Evolutionary conservation across 1,284 basidiomycete genomes (phyloP), one percentile per base, ranked within the genome.

Genomic region (Cutaneotrichosporon sp.): DNA sequence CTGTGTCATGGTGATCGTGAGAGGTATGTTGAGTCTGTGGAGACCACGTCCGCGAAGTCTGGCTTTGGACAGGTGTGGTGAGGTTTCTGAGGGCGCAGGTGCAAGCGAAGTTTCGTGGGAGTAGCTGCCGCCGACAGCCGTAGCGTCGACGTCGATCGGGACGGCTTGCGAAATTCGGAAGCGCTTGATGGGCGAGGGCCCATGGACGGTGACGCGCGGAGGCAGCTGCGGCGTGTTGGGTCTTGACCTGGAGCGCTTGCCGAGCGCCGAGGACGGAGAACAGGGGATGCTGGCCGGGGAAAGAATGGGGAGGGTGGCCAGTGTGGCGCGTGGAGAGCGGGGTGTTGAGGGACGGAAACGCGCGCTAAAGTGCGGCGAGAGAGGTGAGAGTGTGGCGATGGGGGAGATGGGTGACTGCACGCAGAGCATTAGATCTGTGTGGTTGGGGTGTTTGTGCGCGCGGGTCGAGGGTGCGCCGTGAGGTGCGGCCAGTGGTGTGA

Each of bases 381-480:
- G 56, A 16, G 55, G 36, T 56, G 56, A 47, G 42, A 58, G 42
- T 18, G 42, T 47, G 34, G 53, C 34, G 18, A 57, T 14, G 38
- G 56, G 56, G 26, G 56, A 46, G 42, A 49, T 31, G 56, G 56
- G 56, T 16, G 42, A 26, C 30, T 47, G 46, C 18, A 58, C 56
- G 56, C 56, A 58, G 56, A 58, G 56, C 56, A 58, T 58, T 34
- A 58, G 56, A 47, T 47, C 56, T 58, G 56, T 58, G 38, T 18
- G 47, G 56, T 51, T 31, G 22, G 22, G 18, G 42, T 18, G 14
- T 57, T 38, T 57, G 40, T 31, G 16, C 36, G 55, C 4, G 49
- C 14, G 49, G 56, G 38, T 55, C 52, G 16, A 36, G 52, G 34
- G 52, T 34, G n/a, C 31, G 52, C 13, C 18, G 22, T 5, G n/a